Conservation (phyloP, 352 stramenopile species). For the Peronospora destructor region DNA sequence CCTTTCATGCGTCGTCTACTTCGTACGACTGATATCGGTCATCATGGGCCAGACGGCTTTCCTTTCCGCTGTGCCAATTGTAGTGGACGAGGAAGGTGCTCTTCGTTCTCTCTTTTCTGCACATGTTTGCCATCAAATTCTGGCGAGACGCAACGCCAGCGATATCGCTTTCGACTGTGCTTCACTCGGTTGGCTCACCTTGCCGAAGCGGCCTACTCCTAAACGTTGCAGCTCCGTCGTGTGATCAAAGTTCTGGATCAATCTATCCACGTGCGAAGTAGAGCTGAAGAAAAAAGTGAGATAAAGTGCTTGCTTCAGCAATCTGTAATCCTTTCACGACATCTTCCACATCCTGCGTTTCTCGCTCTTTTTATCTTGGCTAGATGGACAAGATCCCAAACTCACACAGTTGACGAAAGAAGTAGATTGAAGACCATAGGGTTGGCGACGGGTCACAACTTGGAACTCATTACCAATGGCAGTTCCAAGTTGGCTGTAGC, state of each 20-base stretch:
- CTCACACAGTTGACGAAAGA: constrained; percentile 49
- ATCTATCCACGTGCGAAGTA: no score
- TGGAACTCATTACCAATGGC: constrained; percentile 39
- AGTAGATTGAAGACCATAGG: constrained; percentile 39
- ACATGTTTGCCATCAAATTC: constrained; percentile 33
- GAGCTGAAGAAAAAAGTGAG: no score
- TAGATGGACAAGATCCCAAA: constrained; percentile 39
- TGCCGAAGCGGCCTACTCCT: constrained; percentile 3
- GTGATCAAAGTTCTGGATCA: no score
- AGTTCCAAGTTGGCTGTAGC: constrained; percentile 30
- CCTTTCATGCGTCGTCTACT: background rate
- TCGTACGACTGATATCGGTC: background rate
- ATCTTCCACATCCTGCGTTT: background rate
- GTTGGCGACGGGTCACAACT: constrained; percentile 43
- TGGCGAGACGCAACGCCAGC: constrained; percentile 32
- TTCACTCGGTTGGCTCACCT: constrained; percentile 22
- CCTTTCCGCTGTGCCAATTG: constrained; percentile 28
- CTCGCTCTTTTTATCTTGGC: no score
- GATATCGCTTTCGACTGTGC: constrained; percentile 58
- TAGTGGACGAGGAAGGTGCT: constrained; percentile 24
- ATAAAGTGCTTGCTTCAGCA: no score
- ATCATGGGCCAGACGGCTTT: constrained; percentile 30
- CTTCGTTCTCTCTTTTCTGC: constrained; percentile 28
- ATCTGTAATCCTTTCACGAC: background rate
- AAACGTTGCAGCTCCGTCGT: background rate